Evolutionary conservation across 2,329 filamentous ascomycete genomes (phyloP).

Genomic region (Orbilia ellipsospora): DNA sequence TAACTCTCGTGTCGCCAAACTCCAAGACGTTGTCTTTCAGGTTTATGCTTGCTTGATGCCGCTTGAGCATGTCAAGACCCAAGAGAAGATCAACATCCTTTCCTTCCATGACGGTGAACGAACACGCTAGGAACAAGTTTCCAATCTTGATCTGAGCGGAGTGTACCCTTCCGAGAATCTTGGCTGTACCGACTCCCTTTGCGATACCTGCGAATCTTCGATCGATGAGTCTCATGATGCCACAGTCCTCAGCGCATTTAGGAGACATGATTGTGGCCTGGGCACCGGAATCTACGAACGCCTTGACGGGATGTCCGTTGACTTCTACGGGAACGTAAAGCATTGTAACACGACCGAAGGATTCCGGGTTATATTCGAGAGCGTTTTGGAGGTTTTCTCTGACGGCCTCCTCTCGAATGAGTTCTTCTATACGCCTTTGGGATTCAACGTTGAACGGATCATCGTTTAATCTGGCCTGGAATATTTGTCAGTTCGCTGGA

Average conservation of each 20-base stretch:
- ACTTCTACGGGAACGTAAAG: constrained; percentile 96
- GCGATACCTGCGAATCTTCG: constrained; percentile 91
- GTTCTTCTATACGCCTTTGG: constrained; percentile 92
- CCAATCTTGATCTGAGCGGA: constrained; percentile 95
- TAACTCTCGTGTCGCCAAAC: constrained; percentile 87
- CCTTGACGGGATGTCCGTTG: constrained; percentile 91
- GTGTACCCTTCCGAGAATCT: constrained; percentile 93
- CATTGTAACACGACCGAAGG: constrained; percentile 94
- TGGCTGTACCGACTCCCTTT: constrained; percentile 91
- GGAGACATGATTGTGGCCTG: constrained; percentile 99
- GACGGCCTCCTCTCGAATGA: constrained; percentile 93
- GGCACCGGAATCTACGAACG: constrained; percentile 95
- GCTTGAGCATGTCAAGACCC: constrained; percentile 95
- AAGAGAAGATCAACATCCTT: constrained; percentile 94
- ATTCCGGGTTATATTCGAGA: constrained; percentile 96
- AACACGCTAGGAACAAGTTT: constrained; percentile 85
- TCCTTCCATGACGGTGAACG: constrained; percentile 99
- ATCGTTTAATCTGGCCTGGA: constrained; percentile 75
- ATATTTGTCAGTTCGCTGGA: not conserved
- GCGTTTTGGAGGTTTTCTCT: constrained; percentile 96
- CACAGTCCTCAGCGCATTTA: constrained; percentile 86
- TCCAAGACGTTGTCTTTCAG: constrained; percentile 83
- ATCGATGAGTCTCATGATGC: constrained; percentile 96
- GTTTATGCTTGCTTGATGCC: constrained; percentile 93
- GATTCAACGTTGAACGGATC: constrained; percentile 95